Evolutionary conservation across 2,329 filamentous ascomycete species (phyloP), one percentile per base, ranked within the genome.

Genomic region (Podosphaera aphanis): DNA sequence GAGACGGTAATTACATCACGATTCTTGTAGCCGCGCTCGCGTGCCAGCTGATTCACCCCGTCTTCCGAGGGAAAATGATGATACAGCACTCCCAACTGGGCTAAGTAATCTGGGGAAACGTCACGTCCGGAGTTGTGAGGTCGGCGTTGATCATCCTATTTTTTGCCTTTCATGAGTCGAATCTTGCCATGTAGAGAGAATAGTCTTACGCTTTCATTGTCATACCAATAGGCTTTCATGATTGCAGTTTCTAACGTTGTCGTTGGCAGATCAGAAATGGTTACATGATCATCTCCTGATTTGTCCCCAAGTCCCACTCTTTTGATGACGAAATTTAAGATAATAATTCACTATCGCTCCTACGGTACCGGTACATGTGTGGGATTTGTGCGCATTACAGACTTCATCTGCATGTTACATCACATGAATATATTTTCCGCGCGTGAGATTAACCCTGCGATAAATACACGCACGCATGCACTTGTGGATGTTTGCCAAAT

Each of bases 1-100:
- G 83, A 92, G 19, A 98, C 83, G 49, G 74, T 82, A 61, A 95
- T 82, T 64, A 92, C 78, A 66, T 98, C 90, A 47, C 88, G 81
- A 68, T 95, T 94, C 67, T 81, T 86, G 71, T 98, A 95, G 55
- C 73, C 71, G 49, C 88, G 80, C 52, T 80, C 66, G 2, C 63
- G 55, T 2, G 90, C 88, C 39, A 98, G 72, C 38, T 65, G 61
- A 61, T 95, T 71, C 36, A 95, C 85, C 21, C 68, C 68, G 27
- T 68, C 63, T 43, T 86, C 59, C 29, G 73, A 64, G 11, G 76
- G 66, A 55, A 81, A 73, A 59, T 71, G 68, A 61, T 74, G 76
- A 69, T 92, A 90, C 39, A 83, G 63, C 33, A 98, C 84, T 48
- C 88, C 88, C 16, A 95, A 68, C 46, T 71, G 68, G 51, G 68